phyloP scores from a whole-genome alignment of 2,329 filamentous ascomycete genomes.

The Juglanconis sp. region DNA sequence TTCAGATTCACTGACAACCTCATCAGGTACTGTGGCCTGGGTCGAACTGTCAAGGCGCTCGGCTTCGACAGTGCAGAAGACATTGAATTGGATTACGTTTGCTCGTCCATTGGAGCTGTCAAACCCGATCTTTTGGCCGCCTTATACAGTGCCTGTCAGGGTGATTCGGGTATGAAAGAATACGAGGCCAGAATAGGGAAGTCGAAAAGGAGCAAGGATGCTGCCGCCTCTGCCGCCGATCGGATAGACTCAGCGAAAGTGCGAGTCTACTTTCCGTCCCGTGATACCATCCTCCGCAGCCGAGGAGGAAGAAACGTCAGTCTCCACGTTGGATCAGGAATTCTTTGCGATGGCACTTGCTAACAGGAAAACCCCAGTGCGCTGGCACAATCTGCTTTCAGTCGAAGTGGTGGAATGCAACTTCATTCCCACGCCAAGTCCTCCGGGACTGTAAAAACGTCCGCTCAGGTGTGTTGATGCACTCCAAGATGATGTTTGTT shows the following conservation, averaged over 20 bases:
- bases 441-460: conserved; percentile 74
- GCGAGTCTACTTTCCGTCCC: conserved; percentile 77
- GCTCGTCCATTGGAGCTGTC: conserved; percentile 78
- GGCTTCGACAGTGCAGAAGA: conserved; percentile 53
- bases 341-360: not conserved
- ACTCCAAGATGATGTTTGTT: conserved; percentile 73
- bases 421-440: conserved; percentile 67
- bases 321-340: conserved; percentile 20
- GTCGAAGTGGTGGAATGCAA: conserved; percentile 65
- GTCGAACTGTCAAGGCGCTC: conserved; percentile 61
- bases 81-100: conserved; percentile 70
- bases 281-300: conserved; percentile 63
- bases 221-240: conserved; percentile 22
- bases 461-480: conserved; percentile 72
- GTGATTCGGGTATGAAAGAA: conserved; percentile 44
- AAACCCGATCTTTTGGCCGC: conserved; percentile 62
- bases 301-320: conserved; percentile 59
- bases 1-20: not conserved
- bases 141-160: conserved; percentile 54
- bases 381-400: conserved; percentile 84
- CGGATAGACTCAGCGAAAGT: conserved; percentile 43
- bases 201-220: conserved; percentile 27
- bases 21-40: conserved; percentile 62
- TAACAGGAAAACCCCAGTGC: conserved; percentile 36
- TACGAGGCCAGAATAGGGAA: conserved; percentile 37